phyloP scores from a whole-genome alignment of 306 rosid genomes.

The Ochetophila trinervis region DNA sequence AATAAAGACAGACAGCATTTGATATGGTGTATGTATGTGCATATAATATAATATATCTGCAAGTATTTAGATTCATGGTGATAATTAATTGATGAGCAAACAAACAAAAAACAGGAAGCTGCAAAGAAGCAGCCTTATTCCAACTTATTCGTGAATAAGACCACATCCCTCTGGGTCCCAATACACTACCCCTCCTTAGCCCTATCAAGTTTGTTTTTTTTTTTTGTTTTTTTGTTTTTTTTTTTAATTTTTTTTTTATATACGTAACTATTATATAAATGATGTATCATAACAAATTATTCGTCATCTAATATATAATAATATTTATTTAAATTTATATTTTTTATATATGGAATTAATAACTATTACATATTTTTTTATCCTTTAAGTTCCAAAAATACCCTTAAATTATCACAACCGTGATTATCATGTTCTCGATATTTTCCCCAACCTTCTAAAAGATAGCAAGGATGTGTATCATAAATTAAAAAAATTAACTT shows the following conservation, averaged over 20 bases:
- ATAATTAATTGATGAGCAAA: constrained; percentile 31
- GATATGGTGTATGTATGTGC: too few species aligned
- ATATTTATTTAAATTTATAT: too few species aligned
- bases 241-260: too few species aligned
- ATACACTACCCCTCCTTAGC: too few species aligned
- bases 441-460: background rate
- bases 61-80: background rate
- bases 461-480: background rate
- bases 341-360: too few species aligned
- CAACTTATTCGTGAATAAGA: constrained; percentile 24
- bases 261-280: too few species aligned
- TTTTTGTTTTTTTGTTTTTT: too few species aligned
- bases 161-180: constrained; percentile 12
- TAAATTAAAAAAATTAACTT: too few species aligned
- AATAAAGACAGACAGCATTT: background rate
- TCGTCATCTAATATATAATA: too few species aligned
- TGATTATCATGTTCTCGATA: background rate
- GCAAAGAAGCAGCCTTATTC: constrained; percentile 46
- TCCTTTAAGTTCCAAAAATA: constrained; percentile 11
- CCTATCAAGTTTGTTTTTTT: background rate
- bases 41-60: too few species aligned
- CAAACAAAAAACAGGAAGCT: constrained; percentile 57
- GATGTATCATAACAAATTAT: too few species aligned
- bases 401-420: constrained; percentile 16
- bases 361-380: too few species aligned